Evolutionary conservation across 2,329 filamentous ascomycete species (phyloP).

Genomic region (Colletotrichum incanum): DNA sequence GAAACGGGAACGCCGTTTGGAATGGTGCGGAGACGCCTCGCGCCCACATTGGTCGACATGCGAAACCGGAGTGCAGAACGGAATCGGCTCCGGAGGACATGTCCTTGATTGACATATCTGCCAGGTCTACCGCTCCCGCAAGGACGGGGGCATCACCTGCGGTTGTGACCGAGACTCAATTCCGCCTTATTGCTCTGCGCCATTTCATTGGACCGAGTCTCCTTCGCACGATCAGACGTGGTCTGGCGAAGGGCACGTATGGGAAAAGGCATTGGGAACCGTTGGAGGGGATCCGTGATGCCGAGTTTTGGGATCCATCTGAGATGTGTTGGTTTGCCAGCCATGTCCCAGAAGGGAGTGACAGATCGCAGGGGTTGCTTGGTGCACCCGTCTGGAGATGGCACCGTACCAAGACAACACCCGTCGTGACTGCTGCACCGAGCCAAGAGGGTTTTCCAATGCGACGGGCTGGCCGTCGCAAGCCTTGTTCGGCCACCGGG

Average conservation of each 20-base stretch:
- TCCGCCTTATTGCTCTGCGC: background rate
- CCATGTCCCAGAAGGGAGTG: slow-evolving; percentile 20
- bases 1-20: background rate
- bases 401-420: background rate
- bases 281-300: slow-evolving; percentile 28
- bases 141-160: background rate
- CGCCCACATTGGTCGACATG: slow-evolving; percentile 30
- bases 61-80: slow-evolving; percentile 29
- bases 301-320: slow-evolving; percentile 5
- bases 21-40: slow-evolving; percentile 3
- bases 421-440: background rate
- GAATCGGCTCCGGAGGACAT: slow-evolving; percentile 23
- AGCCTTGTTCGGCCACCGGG: background rate
- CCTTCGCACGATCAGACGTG: slow-evolving; percentile 5
- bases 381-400: background rate
- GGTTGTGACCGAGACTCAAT: slow-evolving; percentile 35
- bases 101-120: background rate
- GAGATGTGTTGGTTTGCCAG: slow-evolving; percentile 11
- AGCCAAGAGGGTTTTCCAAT: background rate
- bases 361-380: slow-evolving; percentile 8
- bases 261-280: slow-evolving; percentile 28
- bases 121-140: background rate
- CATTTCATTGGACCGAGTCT: background rate
- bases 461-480: background rate
- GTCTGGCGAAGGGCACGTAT: slow-evolving; percentile 16